phyloP scores from a whole-genome alignment of 805 yeast genomes.

The Kodamaea restingae region DNA sequence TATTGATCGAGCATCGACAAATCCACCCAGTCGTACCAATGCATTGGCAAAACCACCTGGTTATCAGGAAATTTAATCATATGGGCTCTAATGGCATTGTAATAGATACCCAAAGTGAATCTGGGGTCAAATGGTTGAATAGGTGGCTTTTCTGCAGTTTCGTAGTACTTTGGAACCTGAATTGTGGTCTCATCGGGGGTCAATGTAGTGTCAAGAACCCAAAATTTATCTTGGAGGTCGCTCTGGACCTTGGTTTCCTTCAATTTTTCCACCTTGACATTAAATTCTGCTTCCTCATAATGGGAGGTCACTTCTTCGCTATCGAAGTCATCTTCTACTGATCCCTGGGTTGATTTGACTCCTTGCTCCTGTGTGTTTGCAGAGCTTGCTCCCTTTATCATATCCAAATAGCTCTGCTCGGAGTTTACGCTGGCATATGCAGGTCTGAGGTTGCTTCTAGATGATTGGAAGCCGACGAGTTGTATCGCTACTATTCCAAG shows the following conservation, averaged over 20 bases:
- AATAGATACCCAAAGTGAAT: conserved; percentile 22
- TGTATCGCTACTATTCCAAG: conserved; percentile 11
- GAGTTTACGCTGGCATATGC: conserved; percentile 4
- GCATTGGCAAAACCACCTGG: conserved; percentile 32
- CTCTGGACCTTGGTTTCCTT: conserved; percentile 12
- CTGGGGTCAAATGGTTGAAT: conserved; percentile 26
- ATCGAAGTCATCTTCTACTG: conserved; percentile 7
- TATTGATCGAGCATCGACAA: conserved; percentile 34
- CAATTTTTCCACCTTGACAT: conserved; percentile 13
- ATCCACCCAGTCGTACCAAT: conserved; percentile 57
- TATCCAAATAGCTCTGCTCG: conserved; percentile 2
- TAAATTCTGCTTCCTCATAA: conserved; percentile 6
- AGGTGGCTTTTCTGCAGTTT: conserved; percentile 12
- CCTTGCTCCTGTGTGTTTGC: background rate
- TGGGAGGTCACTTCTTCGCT: conserved; percentile 7
- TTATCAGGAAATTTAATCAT: conserved; percentile 13
- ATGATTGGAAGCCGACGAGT: background rate
- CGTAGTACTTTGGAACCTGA: conserved; percentile 7
- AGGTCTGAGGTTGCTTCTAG: background rate
- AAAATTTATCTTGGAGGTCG: conserved; percentile 23
- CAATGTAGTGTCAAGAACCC: conserved; percentile 12
- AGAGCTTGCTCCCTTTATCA: background rate
- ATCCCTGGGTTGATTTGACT: background rate
- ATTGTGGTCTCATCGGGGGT: conserved; percentile 10
- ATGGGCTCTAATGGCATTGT: conserved; percentile 4